These are phyloP conservation scores for Cyclostephanos invisitatus DNA, from an alignment of 108 stramenopile genomes.

Conservation along the genomic window DNA sequence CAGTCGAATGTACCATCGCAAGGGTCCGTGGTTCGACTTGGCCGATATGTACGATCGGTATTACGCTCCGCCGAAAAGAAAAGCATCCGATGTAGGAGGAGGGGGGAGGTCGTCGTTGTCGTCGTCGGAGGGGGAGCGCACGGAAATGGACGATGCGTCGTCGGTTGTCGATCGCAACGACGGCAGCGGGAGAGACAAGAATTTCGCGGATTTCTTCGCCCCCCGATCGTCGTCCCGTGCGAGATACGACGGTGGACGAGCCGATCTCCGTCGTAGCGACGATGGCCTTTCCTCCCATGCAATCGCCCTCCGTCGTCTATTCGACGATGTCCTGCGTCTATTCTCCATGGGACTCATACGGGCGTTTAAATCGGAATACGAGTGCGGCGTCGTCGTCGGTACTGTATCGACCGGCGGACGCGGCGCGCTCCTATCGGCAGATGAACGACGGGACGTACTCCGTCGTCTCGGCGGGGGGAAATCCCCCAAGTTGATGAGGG, in stretches of 20 bases:
- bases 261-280: neutral
- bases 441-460: constrained; percentile 60
- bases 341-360: constrained; percentile 70
- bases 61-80: constrained; percentile 56
- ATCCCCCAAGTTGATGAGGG: constrained; percentile 12
- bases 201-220: constrained; percentile 11
- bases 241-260: neutral
- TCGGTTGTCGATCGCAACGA: neutral
- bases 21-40: constrained; percentile 81
- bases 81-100: neutral
- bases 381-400: constrained; percentile 77
- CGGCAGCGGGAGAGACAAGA: neutral
- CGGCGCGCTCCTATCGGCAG: constrained; percentile 53
- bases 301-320: constrained; percentile 24
- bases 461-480: constrained; percentile 48
- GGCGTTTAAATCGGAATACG: constrained; percentile 71
- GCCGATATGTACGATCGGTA: constrained; percentile 73
- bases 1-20: constrained; percentile 73
- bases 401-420: constrained; percentile 35
- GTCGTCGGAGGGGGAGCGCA: neutral
- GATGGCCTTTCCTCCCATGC: constrained; percentile 8
- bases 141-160: neutral
- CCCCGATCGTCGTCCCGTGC: constrained; percentile 11
- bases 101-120: neutral
- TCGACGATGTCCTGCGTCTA: constrained; percentile 57